Evolutionary conservation across 1,139 yeast genomes (phyloP).

Genomic region (Saccharomyces hybrid): DNA sequence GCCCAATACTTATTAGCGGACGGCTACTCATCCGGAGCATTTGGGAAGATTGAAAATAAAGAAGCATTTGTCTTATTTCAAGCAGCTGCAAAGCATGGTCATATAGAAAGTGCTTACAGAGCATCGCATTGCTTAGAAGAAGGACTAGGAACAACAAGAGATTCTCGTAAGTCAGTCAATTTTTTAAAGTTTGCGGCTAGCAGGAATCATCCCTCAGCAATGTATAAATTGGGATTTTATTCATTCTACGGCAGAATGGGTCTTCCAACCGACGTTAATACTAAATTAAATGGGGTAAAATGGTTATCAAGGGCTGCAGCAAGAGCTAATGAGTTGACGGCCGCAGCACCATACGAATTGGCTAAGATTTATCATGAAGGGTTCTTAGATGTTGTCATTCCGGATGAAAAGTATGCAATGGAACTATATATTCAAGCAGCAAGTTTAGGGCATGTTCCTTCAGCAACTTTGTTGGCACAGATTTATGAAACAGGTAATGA

Average conservation of each 20-base stretch:
- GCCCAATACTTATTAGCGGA: slow-evolving; percentile 90
- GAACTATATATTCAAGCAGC: slow-evolving; percentile 87
- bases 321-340: slow-evolving; percentile 73
- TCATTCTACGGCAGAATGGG: slow-evolving; percentile 85
- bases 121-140: slow-evolving; percentile 88
- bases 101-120: slow-evolving; percentile 83
- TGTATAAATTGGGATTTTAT: slow-evolving; percentile 84
- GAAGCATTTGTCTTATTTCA: slow-evolving; percentile 74
- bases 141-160: slow-evolving; percentile 88
- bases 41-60: slow-evolving; percentile 72
- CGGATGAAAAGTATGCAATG: slow-evolving; percentile 76
- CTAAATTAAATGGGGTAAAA: slow-evolving; percentile 80
- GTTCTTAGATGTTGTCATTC: slow-evolving; percentile 76
- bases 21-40: slow-evolving; percentile 77
- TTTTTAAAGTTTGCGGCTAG: slow-evolving; percentile 83
- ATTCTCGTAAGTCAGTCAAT: slow-evolving; percentile 77
- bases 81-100: slow-evolving; percentile 89
- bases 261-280: slow-evolving; percentile 52
- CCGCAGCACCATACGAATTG: slow-evolving; percentile 89
- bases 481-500: slow-evolving; percentile 77
- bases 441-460: slow-evolving; percentile 73
- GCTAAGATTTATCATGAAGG: slow-evolving; percentile 82
- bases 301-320: slow-evolving; percentile 88
- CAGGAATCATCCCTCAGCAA: slow-evolving; percentile 89
- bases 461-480: slow-evolving; percentile 73